Percentiles rank a stretch among this genome's conserved stretches.
phyloP scores from a whole-genome alignment of 306 rosid species.

The Dicorynia guianensis region DNA sequence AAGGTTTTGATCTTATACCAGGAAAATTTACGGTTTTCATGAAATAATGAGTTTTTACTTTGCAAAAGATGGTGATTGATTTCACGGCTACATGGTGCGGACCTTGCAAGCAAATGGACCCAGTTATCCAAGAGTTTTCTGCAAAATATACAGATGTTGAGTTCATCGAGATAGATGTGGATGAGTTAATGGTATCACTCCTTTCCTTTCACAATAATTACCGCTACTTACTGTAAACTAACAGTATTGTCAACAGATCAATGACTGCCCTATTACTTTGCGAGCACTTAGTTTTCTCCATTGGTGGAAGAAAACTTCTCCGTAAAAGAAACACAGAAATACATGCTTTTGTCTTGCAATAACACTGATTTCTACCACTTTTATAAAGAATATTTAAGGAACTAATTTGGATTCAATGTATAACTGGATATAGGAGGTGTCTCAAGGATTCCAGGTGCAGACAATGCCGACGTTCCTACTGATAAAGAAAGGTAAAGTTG shows the following conservation, averaged over 20 bases:
- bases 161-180: slow-evolving; percentile 78
- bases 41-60: background rate
- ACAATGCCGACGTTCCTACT: slow-evolving; percentile 65
- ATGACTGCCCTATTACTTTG: no score
- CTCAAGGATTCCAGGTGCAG: slow-evolving; percentile 49
- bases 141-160: slow-evolving; percentile 66
- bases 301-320: no score
- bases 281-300: no score
- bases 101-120: slow-evolving; percentile 79
- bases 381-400: no score
- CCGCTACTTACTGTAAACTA: background rate
- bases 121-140: slow-evolving; percentile 59
- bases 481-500: slow-evolving; percentile 51
- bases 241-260: no score
- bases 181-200: slow-evolving; percentile 61
- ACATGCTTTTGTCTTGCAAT: background rate
- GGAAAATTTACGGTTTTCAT: background rate
- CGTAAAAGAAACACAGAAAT: background rate
- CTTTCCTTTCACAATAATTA: background rate
- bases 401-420: background rate
- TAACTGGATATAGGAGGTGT: slow-evolving; percentile 51
- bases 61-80: slow-evolving; percentile 74
- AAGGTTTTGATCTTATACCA: background rate
- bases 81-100: slow-evolving; percentile 88
- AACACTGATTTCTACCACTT: slow-evolving; percentile 8